These are phyloP conservation scores for Thymus quinquecostatus DNA, from an alignment of 257 asterid species.

Conservation along the genomic window DNA sequence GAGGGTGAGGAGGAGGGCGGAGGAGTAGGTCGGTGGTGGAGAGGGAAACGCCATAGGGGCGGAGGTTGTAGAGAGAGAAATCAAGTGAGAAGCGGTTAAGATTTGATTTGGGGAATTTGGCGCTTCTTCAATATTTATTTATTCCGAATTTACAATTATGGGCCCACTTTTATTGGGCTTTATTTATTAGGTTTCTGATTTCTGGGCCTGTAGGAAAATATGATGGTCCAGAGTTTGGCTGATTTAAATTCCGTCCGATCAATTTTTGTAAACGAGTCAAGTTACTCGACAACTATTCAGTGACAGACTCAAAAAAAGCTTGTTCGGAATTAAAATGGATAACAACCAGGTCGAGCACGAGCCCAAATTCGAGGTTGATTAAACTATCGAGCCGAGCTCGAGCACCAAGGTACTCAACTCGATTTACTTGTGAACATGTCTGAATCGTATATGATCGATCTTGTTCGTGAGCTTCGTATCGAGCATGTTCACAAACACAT, in stretches of 20 bases:
- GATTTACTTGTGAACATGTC: too few relatives aligned
- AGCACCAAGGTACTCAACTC: too few relatives aligned
- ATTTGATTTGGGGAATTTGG: conserved; percentile 24
- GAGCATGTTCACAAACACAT: too few relatives aligned
- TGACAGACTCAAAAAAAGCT: too few relatives aligned
- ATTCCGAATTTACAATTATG: neutral
- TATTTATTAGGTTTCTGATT: neutral
- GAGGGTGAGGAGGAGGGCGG: conserved; percentile 27
- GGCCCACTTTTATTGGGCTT: neutral
- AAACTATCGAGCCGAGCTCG: too few relatives aligned
- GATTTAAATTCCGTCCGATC: neutral
- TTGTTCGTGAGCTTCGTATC: too few relatives aligned
- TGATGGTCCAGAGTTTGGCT: neutral
- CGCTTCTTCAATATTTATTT: neutral
- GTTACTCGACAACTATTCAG: too few relatives aligned
- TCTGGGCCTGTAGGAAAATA: neutral
- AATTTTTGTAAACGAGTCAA: too few relatives aligned
- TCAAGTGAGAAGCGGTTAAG: conserved; percentile 23
- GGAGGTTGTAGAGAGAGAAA: conserved; percentile 26
- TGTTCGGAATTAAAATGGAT: too few relatives aligned
- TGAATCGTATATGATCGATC: too few relatives aligned
- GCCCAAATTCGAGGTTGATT: too few relatives aligned
- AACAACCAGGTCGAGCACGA: too few relatives aligned
- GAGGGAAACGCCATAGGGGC: conserved; percentile 24
- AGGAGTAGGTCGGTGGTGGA: conserved; percentile 14